These are phyloP conservation scores for Nothopassalora personata DNA, from an alignment of 2,329 filamentous ascomycete species.

Conservation along the genomic window DNA sequence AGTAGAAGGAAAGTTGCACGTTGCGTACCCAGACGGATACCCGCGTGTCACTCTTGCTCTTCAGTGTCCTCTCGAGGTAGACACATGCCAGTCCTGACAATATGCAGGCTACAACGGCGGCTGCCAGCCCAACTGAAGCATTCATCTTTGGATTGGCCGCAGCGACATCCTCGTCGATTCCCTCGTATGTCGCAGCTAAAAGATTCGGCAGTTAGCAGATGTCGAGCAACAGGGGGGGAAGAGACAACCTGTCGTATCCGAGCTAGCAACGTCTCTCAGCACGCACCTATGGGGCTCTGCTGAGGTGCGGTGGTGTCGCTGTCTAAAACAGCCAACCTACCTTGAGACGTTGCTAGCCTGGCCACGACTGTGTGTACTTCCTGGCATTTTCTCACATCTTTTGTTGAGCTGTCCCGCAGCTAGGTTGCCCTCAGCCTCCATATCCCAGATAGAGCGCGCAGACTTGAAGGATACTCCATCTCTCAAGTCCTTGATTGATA, in stretches of 20 bases:
- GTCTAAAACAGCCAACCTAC: no score
- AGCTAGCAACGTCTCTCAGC: no score
- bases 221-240: no score
- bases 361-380: no score
- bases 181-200: constrained; percentile 73
- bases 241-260: no score
- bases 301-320: no score
- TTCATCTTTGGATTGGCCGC: constrained; percentile 60
- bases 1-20: constrained; percentile 91
- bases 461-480: constrained; percentile 60
- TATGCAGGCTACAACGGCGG: constrained; percentile 71
- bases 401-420: constrained; percentile 50
- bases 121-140: constrained; percentile 69
- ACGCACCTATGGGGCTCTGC: no score
- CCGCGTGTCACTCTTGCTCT: constrained; percentile 58
- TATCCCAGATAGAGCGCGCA: constrained; percentile 71
- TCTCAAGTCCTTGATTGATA: constrained; percentile 56
- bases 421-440: constrained; percentile 59
- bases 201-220: no score
- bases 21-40: constrained; percentile 91
- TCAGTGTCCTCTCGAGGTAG: constrained; percentile 86
- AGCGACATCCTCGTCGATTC: constrained; percentile 63
- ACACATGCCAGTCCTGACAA: constrained; percentile 82
- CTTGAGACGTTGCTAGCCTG: no score
- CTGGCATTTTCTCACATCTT: constrained; percentile 44